Evolutionary conservation across 208 protist species (phyloP).

Genomic region (Balamuthia mandrillaris): DNA sequence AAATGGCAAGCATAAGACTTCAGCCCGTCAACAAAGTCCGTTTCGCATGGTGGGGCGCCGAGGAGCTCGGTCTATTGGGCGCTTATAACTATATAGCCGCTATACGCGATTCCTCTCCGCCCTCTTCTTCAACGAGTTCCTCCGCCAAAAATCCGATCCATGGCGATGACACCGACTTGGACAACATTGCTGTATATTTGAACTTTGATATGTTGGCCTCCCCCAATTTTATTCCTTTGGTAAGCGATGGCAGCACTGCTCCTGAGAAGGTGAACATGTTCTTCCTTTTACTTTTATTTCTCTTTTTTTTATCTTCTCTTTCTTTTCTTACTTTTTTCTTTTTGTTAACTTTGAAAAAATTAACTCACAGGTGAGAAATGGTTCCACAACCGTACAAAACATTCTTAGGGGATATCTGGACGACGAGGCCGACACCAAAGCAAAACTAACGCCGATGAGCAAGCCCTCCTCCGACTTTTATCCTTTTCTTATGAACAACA

Average conservation of each 20-base stretch:
- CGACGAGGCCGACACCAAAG: not conserved
- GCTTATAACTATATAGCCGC: conserved; percentile 43
- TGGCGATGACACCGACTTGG: not conserved
- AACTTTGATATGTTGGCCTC: conserved; percentile 40
- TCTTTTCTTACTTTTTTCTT: not conserved
- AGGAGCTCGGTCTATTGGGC: conserved; percentile 55
- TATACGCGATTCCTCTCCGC: not conserved
- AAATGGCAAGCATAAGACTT: not conserved
- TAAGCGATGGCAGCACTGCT: not conserved
- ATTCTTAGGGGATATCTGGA: too few species aligned
- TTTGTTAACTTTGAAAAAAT: not conserved
- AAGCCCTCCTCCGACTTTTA: conserved; percentile 33
- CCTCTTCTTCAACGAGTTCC: not conserved
- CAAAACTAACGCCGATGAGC: too few species aligned
- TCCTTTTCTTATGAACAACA: not conserved
- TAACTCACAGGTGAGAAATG: not conserved
- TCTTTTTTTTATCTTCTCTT: not conserved
- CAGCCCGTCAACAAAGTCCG: conserved; percentile 25
- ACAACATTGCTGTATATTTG: not conserved
- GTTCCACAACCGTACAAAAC: not conserved
- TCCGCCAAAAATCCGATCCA: not conserved
- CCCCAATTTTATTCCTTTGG: not conserved
- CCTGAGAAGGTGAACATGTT: not conserved
- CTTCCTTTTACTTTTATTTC: not conserved
- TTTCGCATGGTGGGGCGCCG: conserved; percentile 56